Percentiles rank a stretch among this genome's conserved stretches.
Conservation (phyloP, 805 yeast genomes). For the Candida ascalaphidarum region DNA sequence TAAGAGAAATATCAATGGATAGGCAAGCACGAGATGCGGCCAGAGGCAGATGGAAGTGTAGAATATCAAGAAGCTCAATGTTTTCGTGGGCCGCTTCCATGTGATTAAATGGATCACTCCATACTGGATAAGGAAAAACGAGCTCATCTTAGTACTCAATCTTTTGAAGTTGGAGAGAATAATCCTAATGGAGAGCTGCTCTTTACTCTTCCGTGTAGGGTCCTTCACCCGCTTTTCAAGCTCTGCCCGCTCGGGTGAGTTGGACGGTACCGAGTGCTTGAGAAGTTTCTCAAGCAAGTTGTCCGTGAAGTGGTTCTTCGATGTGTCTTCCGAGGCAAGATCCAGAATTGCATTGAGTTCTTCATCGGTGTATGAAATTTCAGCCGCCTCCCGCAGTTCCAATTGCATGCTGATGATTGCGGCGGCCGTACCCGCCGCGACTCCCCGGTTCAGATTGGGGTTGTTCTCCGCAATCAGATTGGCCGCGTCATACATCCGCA, state of each 20-base stretch:
- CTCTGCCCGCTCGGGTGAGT: slow-evolving; percentile 37
- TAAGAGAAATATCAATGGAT: slow-evolving; percentile 52
- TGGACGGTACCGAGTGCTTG: slow-evolving; percentile 40
- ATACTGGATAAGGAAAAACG: slow-evolving; percentile 53
- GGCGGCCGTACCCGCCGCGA: slow-evolving; percentile 31
- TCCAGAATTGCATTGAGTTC: slow-evolving; percentile 17
- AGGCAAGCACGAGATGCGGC: slow-evolving; percentile 58
- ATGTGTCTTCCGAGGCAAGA: slow-evolving; percentile 11
- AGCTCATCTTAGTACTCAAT: slow-evolving; percentile 47
- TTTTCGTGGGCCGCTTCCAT: slow-evolving; percentile 71
- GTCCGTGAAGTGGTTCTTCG: slow-evolving; percentile 47
- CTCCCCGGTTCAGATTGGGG: slow-evolving; percentile 17
- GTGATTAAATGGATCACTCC: slow-evolving; percentile 50
- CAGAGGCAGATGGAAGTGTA: slow-evolving; percentile 63
- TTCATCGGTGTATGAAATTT: slow-evolving; percentile 12
- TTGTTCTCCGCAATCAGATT: slow-evolving; percentile 15
- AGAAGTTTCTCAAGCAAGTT: slow-evolving; percentile 45
- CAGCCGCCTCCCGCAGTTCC: slow-evolving; percentile 8
- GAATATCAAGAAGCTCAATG: slow-evolving; percentile 48
- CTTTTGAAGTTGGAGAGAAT: slow-evolving; percentile 51
- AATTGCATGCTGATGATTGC: slow-evolving; percentile 23
- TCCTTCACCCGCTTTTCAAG: slow-evolving; percentile 35
- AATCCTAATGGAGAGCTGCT: slow-evolving; percentile 49
- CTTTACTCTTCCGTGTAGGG: slow-evolving; percentile 34
- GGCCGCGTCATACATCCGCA: slow-evolving; percentile 15